Percentiles rank a stretch among this genome's conserved stretches.
Evolutionary conservation across 495 filamentous ascomycete genomes (phyloP).

Genomic region (Alectoria sarmentosa): DNA sequence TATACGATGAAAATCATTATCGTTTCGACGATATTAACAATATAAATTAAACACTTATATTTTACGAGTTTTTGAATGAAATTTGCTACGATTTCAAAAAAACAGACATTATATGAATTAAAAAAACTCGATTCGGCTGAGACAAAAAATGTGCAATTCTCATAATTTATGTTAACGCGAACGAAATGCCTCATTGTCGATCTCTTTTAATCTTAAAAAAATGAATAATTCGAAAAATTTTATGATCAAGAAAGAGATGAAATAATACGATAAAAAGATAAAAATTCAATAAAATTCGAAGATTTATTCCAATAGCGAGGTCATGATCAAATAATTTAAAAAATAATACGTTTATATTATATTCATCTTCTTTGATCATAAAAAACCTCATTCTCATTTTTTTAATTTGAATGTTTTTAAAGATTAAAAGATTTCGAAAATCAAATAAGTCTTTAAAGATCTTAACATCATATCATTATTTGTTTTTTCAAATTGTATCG

Average conservation of each 20-base stretch:
- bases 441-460: background rate
- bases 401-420: background rate
- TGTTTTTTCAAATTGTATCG: background rate
- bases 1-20: too few relatives aligned
- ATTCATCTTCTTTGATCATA: background rate
- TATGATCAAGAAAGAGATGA: background rate
- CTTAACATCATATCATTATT: background rate
- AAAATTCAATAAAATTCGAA: background rate
- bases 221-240: background rate
- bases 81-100: background rate
- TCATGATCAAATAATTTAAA: background rate
- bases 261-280: background rate
- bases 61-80: background rate
- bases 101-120: background rate
- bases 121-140: background rate
- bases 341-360: background rate
- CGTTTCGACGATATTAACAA: too few relatives aligned
- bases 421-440: background rate
- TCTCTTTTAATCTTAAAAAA: background rate
- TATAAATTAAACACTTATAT: background rate
- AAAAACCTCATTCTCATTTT: background rate
- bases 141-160: background rate
- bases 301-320: background rate
- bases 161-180: background rate
- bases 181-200: background rate